phyloP scores from a whole-genome alignment of 1,284 basidiomycete species.

The Fereydounia khargensis region DNA sequence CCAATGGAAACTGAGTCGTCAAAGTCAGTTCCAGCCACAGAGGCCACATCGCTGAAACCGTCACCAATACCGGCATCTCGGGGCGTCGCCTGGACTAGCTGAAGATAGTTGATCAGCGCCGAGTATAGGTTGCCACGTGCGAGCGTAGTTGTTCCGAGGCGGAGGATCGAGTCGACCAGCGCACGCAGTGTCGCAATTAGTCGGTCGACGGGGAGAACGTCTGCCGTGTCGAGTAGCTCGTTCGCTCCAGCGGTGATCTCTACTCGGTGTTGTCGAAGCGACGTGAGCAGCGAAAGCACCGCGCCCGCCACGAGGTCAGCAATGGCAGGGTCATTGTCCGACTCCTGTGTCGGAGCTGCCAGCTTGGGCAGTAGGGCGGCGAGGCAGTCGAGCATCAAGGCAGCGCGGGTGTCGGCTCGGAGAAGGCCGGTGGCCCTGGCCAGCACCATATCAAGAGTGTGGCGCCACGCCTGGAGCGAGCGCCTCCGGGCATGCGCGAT shows the following conservation, averaged over 20 bases:
- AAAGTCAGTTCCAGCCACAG: slow-evolving; percentile 26
- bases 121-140: slow-evolving; percentile 98
- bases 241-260: slow-evolving; percentile 23
- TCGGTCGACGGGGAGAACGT: slow-evolving; percentile 63
- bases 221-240: slow-evolving; percentile 47
- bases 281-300: slow-evolving; percentile 76
- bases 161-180: slow-evolving; percentile 73
- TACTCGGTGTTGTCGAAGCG: slow-evolving; percentile 61
- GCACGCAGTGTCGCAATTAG: slow-evolving; percentile 73
- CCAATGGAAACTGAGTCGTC: slow-evolving; percentile 35
- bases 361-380: slow-evolving; percentile 48
- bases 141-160: slow-evolving; percentile 75
- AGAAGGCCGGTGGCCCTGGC: slow-evolving; percentile 37
- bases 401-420: slow-evolving; percentile 38
- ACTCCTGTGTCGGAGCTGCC: slow-evolving; percentile 26
- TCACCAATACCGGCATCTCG: slow-evolving; percentile 17
- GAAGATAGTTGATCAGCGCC: slow-evolving; percentile 80
- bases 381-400: slow-evolving; percentile 47
- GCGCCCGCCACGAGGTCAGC: slow-evolving; percentile 78
- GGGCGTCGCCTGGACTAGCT: slow-evolving; percentile 61
- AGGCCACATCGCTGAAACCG: slow-evolving; percentile 32
- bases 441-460: slow-evolving; percentile 50
- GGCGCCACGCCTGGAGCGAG: slow-evolving; percentile 48
- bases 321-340: slow-evolving; percentile 65
- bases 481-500: slow-evolving; percentile 36